These are phyloP conservation scores for Beauveria medogensis DNA, from an alignment of 2,329 filamentous ascomycete genomes.

Conservation along the genomic window DNA sequence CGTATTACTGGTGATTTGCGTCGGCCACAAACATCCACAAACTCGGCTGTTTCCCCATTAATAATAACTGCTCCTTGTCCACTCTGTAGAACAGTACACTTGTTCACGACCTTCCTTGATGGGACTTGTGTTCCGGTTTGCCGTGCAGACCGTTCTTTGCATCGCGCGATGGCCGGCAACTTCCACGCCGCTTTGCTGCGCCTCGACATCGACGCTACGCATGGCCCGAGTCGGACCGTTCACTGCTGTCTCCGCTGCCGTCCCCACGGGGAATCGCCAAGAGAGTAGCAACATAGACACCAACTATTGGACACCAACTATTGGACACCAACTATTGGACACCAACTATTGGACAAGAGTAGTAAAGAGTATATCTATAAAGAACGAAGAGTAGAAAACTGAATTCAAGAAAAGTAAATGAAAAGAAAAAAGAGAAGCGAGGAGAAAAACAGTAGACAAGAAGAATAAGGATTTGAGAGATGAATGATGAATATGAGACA, in stretches of 20 bases:
- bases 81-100: not conserved
- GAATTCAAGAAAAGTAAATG: no score
- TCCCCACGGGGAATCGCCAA: conserved; percentile 3
- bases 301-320: no score
- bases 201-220: not conserved
- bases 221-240: conserved; percentile 5
- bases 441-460: no score
- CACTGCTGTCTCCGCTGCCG: not conserved
- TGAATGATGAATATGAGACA: no score
- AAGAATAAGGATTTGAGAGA: no score
- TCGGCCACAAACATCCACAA: not conserved
- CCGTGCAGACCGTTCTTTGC: not conserved
- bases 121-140: not conserved
- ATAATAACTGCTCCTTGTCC: not conserved
- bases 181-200: not conserved
- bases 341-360: no score
- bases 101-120: not conserved
- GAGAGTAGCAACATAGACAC: no score
- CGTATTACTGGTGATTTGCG: not conserved
- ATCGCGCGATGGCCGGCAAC: not conserved
- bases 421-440: no score
- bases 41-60: not conserved
- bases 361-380: no score
- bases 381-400: no score
- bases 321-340: no score